phyloP scores from a whole-genome alignment of 805 yeast genomes.

The Suhomyces vadensis region DNA sequence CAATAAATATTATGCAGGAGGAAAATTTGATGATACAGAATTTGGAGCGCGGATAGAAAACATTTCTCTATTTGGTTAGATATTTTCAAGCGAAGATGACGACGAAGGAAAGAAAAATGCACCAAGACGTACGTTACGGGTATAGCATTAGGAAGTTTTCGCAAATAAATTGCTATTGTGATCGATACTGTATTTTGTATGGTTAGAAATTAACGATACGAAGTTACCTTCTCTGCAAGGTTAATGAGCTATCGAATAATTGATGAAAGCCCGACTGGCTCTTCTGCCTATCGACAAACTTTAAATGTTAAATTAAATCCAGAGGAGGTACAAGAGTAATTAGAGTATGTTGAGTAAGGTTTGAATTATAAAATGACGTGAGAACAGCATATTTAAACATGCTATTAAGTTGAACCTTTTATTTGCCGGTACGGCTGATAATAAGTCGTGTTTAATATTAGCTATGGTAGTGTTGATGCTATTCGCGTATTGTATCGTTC shows the following conservation, averaged over 20 bases:
- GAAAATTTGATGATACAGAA: no score
- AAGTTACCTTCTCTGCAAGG: slow-evolving; percentile 1
- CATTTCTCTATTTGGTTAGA: neutral
- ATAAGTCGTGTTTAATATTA: no score
- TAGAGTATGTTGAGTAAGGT: no score
- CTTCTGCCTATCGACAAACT: neutral
- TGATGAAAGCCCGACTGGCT: neutral
- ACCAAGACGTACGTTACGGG: neutral
- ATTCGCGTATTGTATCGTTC: no score
- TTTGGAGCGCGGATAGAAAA: neutral
- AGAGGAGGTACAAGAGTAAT: no score
- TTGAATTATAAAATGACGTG: no score
- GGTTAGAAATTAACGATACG: neutral
- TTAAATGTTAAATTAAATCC: no score
- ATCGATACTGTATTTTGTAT: neutral
- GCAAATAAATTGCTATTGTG: neutral
- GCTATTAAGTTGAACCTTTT: no score
- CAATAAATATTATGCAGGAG: no score
- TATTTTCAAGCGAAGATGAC: slow-evolving; percentile 1
- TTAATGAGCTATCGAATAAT: neutral
- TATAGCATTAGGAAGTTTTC: neutral
- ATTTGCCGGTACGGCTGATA: no score
- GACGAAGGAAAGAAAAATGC: slow-evolving; percentile 1
- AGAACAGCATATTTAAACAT: no score
- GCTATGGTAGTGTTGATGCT: no score